Conservation (phyloP, 2,329 filamentous ascomycete species). For the Fusarium sterilihyphosum region DNA sequence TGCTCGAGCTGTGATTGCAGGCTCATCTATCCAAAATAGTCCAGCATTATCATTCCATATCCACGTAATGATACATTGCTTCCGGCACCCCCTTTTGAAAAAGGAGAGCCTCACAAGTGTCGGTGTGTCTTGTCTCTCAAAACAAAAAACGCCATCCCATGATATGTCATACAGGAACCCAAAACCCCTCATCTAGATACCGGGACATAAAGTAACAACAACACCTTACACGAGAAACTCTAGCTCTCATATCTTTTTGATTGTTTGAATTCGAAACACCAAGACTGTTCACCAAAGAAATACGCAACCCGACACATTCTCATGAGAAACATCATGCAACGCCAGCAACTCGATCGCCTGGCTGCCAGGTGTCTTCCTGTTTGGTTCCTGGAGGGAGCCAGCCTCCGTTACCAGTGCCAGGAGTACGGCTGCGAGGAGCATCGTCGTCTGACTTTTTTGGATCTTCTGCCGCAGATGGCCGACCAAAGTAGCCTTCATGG, state of each 20-base stretch:
- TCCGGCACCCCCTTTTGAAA: not conserved
- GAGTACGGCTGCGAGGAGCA: slow-evolving; percentile 50
- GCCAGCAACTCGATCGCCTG: slow-evolving; percentile 48
- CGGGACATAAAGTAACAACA: slow-evolving; percentile 1
- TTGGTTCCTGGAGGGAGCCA: slow-evolving; percentile 84
- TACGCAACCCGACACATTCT: not conserved
- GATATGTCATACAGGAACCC: slow-evolving; percentile 31
- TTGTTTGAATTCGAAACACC: slow-evolving; percentile 12
- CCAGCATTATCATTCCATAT: slow-evolving; percentile 32
- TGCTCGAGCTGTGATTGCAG: slow-evolving; percentile 8
- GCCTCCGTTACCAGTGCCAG: slow-evolving; percentile 53
- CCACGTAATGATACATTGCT: slow-evolving; percentile 38
- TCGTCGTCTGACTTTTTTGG: slow-evolving; percentile 67
- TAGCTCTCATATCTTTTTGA: slow-evolving; percentile 14
- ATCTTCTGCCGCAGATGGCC: slow-evolving; percentile 53
- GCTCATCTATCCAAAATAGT: slow-evolving; percentile 32
- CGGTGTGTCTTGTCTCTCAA: slow-evolving; percentile 4
- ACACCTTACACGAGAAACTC: slow-evolving; percentile 2
- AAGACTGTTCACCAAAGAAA: not conserved
- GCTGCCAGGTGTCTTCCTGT: slow-evolving; percentile 84
- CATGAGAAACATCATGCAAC: slow-evolving; percentile 23
- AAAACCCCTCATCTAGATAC: slow-evolving; percentile 24
- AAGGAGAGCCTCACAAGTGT: not conserved
- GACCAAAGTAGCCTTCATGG: slow-evolving; percentile 57
- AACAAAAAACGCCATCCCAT: slow-evolving; percentile 33